Base-by-base conservation (phyloP, 257 asterid species). In the Haberlea rhodopensis region DNA sequence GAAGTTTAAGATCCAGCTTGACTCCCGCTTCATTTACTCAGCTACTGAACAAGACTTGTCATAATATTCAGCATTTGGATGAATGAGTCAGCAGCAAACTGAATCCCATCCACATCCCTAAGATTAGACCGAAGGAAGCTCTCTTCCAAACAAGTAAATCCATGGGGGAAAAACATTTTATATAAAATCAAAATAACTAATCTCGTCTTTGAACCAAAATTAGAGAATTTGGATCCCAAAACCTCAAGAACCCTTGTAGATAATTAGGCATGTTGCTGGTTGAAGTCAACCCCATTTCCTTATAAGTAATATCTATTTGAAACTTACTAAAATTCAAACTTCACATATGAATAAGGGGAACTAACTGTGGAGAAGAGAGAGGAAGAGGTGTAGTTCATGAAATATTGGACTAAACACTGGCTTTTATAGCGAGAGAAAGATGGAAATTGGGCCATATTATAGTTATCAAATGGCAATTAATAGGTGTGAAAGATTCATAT, bases 71-170 rank as follows among this genome's bases (percentile, higher is more conserved):
- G 79, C 81, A 85, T 80, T 85, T 89, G 96, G 80, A 89, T 87
- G 95, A 91, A 91, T 88, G 98, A 91, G 84, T 81, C 95, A 81
- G 89, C 95, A 91, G 98, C 92, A 82, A 84, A 91, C 83, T 82
- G 85, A 85, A 89, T 60, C 96, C 68, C 76, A 82, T 54, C 21
- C 54, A 81, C 70, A 43, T 5, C 70, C 91, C 91, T 75, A 48
- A 73, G 80, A 73, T 86, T 91, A 95, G 94, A 91, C 96, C 18
- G 77, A 89, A 87, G 98, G 79, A 83, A 91, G 98, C 98, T 89
- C 98, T 81, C 98, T 91, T 67, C 49, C 0, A 21, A 16, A 11
- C 29, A 11, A 29, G n/a, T 13, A 4, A 11, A 53, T 6, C 32
- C 10, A 21, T 15, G 25, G 0, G 26, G 27, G 9, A n/a, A 18